Evolutionary conservation across 257 asterid species (phyloP).

Genomic region (Solanum medicagineum): DNA sequence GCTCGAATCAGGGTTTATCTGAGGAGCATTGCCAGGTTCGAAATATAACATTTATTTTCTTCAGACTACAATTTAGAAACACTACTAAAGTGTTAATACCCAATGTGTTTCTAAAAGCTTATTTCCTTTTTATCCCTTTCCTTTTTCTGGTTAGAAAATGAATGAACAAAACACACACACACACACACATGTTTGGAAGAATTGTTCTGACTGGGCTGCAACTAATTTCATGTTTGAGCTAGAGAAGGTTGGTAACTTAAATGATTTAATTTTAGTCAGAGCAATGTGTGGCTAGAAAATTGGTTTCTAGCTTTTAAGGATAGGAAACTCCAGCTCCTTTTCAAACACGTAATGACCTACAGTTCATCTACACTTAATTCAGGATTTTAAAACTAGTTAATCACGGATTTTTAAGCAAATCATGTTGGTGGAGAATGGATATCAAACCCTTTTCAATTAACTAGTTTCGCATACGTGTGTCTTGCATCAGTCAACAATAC

Average conservation of each 20-base stretch:
- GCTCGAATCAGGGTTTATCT: constrained; percentile 10
- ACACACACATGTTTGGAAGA: background rate
- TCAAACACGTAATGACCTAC: no score
- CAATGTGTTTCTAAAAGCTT: background rate
- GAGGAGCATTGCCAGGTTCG: constrained; percentile 20
- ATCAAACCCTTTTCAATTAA: no score
- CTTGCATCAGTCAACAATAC: no score
- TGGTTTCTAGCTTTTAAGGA: background rate
- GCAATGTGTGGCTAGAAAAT: background rate
- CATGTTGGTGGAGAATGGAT: no score
- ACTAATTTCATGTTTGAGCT: background rate
- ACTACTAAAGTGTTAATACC: background rate
- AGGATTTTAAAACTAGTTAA: no score
- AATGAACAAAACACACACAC: background rate
- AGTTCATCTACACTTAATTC: no score
- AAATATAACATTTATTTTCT: background rate
- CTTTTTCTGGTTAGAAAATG: background rate
- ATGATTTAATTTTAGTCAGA: background rate
- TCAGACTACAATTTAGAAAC: background rate
- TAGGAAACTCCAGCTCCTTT: background rate
- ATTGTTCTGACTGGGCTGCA: background rate
- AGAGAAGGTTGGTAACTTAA: background rate
- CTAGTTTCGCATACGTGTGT: no score
- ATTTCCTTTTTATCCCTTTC: background rate
- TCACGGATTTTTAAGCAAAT: no score